phyloP scores from a whole-genome alignment of 1,284 basidiomycete species.

The Boletus sp. region DNA sequence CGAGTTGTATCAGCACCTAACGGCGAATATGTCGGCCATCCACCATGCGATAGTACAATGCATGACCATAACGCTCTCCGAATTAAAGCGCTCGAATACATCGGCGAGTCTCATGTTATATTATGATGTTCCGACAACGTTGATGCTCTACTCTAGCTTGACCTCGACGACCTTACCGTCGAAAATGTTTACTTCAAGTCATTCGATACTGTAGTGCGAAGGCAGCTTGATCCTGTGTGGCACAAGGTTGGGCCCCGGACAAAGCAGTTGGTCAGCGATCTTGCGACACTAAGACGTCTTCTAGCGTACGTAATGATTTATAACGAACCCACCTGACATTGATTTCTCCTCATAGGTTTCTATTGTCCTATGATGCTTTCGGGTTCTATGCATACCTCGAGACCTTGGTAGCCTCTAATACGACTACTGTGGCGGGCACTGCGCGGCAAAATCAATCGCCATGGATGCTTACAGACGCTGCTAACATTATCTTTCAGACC shows the following conservation, averaged over 20 bases:
- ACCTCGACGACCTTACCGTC: slow-evolving; percentile 91
- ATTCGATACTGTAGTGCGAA: slow-evolving; percentile 90
- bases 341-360: slow-evolving; percentile 47
- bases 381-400: slow-evolving; percentile 94
- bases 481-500: slow-evolving; percentile 85
- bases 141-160: slow-evolving; percentile 60
- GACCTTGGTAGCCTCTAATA: slow-evolving; percentile 82
- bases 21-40: slow-evolving; percentile 87
- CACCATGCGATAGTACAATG: slow-evolving; percentile 95
- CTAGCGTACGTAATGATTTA: slow-evolving; percentile 60
- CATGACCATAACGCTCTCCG: slow-evolving; percentile 89
- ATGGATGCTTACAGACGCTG: slow-evolving; percentile 91
- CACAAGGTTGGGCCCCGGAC: slow-evolving; percentile 94
- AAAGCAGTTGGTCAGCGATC: slow-evolving; percentile 89
- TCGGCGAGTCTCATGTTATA: slow-evolving; percentile 44
- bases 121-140: not conserved
- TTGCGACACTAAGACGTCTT: slow-evolving; percentile 84
- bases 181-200: slow-evolving; percentile 95
- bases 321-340: not conserved
- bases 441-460: slow-evolving; percentile 71
- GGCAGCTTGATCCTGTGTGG: slow-evolving; percentile 94
- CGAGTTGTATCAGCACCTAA: slow-evolving; percentile 88
- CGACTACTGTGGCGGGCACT: slow-evolving; percentile 53
- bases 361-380: slow-evolving; percentile 90
- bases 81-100: slow-evolving; percentile 89